Base-by-base conservation (phyloP, 2,329 filamentous ascomycete species). In the Sclerotinia subarctica region DNA sequence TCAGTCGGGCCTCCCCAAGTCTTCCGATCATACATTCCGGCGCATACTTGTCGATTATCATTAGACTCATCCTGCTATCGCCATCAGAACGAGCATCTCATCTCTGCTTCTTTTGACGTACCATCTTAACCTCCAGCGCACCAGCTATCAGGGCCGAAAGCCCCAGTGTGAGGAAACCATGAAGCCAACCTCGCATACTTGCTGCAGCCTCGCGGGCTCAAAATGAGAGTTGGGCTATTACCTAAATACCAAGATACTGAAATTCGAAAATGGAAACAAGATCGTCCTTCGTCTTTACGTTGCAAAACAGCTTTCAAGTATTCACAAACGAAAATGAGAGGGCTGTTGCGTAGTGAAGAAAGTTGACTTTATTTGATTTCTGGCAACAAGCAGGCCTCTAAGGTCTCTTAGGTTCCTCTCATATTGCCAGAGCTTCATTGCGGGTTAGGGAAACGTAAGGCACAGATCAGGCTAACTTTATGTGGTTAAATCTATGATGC, bases 21-120 rank as follows among this genome's bases (percentile, higher is more conserved):
- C 76, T 88, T 91, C 77, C 88, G 89, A 81, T 91, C 94, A 82
- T 97, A 98, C 94, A 98, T 97, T 81, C 94, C 87, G 67, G 86
- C 83, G 82, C 94, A 97, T 86, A 90, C 87, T 81, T 97, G 91
- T 76, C 88, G 85, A 76, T 94, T 91, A 47, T 89, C 85, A 64
- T 91, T 87, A 67, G 88, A 87, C 77, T 95, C 85, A 78, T 92
- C 90, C 92, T 96, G 67, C 65, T 67, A 54, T 63, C 57, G 46
- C 21, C 42, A 26, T 74, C 66, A 76, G 69, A 59, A 70, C 44
- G 64, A 51, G n/a, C 24, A 52, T 29, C 26, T 58, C 26, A 35
- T 32, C 53, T 56, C 24, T 19, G 51, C 6, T 35, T 57, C 21
- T 51, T 42, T 35, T 11, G 32, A 74, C 82, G 58, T 79, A 89